phyloP scores from a whole-genome alignment of 116 monocot genomes.

The Phalaenopsis hybrid region DNA sequence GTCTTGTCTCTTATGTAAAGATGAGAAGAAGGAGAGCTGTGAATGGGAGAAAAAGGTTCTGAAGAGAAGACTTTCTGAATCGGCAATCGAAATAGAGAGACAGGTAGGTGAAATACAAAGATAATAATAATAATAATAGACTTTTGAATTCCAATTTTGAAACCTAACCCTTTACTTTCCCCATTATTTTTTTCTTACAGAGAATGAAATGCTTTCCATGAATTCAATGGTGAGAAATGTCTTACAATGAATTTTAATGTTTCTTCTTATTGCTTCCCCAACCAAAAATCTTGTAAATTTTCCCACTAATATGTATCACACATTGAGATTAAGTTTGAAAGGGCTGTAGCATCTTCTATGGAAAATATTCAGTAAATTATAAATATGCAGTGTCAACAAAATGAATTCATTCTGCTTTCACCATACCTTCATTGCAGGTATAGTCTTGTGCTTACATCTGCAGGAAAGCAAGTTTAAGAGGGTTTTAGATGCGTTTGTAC shows the following conservation, averaged over 20 bases:
- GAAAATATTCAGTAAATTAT: not conserved
- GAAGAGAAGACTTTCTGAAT: constrained; percentile 63
- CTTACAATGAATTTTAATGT: not conserved
- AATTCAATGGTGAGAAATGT: constrained; percentile 2
- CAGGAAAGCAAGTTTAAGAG: not conserved
- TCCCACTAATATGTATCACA: not conserved
- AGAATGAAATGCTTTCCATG: constrained; percentile 80
- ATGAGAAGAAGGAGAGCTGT: constrained; percentile 58
- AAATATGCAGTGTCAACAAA: not conserved
- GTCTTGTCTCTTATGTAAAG: constrained; percentile 15
- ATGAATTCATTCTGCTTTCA: not conserved
- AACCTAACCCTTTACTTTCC: constrained; percentile 9
- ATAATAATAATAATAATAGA: not conserved
- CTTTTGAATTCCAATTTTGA: not conserved
- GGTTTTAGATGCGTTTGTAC: not conserved
- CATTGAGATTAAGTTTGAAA: not conserved
- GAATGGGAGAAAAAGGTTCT: constrained; percentile 62
- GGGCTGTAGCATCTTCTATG: not conserved
- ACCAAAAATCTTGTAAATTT: not conserved
- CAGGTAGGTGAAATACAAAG: constrained; percentile 31
- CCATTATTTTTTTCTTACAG: constrained; percentile 35
- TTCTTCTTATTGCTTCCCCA: not conserved
- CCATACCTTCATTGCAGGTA: not conserved
- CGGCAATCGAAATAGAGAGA: constrained; percentile 76
- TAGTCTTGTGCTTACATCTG: not conserved